Conservation (phyloP, 2,329 filamentous ascomycete genomes). For the Pseudocercospora pini-densiflorae region DNA sequence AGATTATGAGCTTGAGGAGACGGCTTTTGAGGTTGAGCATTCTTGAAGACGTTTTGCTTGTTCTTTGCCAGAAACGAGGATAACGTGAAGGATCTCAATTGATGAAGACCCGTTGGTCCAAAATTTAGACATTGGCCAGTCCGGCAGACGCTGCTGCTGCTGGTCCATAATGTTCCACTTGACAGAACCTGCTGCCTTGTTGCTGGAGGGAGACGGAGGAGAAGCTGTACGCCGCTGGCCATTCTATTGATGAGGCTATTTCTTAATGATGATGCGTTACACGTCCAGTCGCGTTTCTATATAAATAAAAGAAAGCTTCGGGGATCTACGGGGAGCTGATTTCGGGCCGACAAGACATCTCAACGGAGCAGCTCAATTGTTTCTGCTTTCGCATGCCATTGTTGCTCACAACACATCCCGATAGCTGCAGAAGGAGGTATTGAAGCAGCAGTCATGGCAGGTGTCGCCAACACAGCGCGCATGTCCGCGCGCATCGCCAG, state of each 20-base stretch:
- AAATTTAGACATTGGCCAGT: not conserved
- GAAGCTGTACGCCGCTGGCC: conserved; percentile 18
- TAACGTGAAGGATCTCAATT: conserved; percentile 14
- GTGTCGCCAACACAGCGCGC: conserved; percentile 34
- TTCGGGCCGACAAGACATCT: conserved; percentile 18
- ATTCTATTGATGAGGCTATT: conserved; percentile 12
- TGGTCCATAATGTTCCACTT: not conserved
- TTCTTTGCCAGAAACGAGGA: conserved; percentile 12
- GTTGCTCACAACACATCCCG: conserved; percentile 15
- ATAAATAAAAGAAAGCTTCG: conserved; percentile 4
- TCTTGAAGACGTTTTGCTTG: conserved; percentile 16
- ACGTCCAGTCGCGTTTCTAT: conserved; percentile 19
- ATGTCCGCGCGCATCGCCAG: conserved; percentile 36
- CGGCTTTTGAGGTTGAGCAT: conserved; percentile 17
- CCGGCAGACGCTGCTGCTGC: not conserved
- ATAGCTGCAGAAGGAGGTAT: not conserved
- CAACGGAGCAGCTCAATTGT: conserved; percentile 13
- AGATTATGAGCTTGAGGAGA: conserved; percentile 18
- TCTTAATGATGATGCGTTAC: conserved; percentile 11
- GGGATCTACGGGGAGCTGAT: conserved; percentile 2
- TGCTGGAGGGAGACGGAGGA: conserved; percentile 30
- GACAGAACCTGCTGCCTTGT: conserved; percentile 28
- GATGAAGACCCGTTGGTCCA: not conserved
- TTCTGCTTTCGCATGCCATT: conserved; percentile 15
- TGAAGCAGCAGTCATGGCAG: conserved; percentile 34